Evolutionary conservation across 1,139 yeast genomes (phyloP), one percentile per base, ranked within the genome.

Genomic region (Geotrichum restrictum): DNA sequence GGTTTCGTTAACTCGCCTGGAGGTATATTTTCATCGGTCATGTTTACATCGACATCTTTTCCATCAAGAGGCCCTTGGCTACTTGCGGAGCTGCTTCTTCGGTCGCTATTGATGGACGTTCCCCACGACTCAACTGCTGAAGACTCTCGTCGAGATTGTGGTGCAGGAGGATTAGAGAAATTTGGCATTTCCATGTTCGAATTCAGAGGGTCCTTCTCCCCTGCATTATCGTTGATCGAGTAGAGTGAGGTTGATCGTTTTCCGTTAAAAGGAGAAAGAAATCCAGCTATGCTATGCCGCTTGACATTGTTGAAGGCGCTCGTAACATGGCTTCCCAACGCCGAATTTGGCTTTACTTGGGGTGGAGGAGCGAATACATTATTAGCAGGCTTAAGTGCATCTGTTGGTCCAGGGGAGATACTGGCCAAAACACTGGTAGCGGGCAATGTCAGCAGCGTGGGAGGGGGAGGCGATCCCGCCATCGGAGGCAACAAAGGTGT

Each of bases 401-500:
- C 43, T 11, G 34, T 3, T 13, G 45, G 18, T 11, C 31, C 34
- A 29, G n/a, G 14, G 14, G 45, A 16, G 3, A 5, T 3, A 8
- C 29, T 24, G 29, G 29, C 8, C 8, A 41, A 5, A 6, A 33
- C 45, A 29, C 34, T 27, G 1, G 48, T 21, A 11, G 16, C n/a
- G 16, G 41, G 36, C 18, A 33, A 43, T 3, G 42, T 11, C 29
- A 38, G 29, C 13, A 47, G 38, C 11, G 50, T 16, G 14, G 51
- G 34, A 7, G 52, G 53, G 3, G 53, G 49, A 13, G 49, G 47
- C 3, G 48, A 32, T 8, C 44, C 37, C 18, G 39, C 31, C 32
- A 49, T 24, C 1, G 49, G 45, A 11, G 49, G 48, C 5, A 49
- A 33, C 27, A 37, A n/a, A 13, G 53, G 53, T 1, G 53, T 42